Evolutionary conservation across 2,329 filamentous ascomycete genomes (phyloP).

Genomic region (Colletotrichum orchidophilum): DNA sequence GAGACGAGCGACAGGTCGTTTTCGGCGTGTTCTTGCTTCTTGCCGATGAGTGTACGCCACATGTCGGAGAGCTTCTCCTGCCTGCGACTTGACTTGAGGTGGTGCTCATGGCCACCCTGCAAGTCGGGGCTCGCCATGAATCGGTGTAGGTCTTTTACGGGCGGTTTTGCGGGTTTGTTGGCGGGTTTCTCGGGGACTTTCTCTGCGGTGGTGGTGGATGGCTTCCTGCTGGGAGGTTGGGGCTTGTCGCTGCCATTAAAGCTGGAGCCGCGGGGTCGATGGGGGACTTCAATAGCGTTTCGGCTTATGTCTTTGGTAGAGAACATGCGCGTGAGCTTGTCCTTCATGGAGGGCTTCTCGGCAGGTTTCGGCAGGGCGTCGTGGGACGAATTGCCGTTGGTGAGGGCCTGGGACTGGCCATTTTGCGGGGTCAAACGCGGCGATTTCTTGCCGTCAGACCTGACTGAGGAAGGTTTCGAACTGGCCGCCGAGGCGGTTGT

Average conservation of each 20-base stretch:
- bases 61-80: constrained; percentile 96
- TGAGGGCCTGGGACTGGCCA: constrained; percentile 39
- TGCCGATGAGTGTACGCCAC: constrained; percentile 86
- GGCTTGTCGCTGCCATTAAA: constrained; percentile 46
- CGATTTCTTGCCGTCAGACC: constrained; percentile 53
- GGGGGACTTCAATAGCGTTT: constrained; percentile 45
- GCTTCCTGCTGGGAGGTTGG: constrained; percentile 47
- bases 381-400: constrained; percentile 36
- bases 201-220: constrained; percentile 40
- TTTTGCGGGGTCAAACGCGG: constrained; percentile 51
- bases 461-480: constrained; percentile 60
- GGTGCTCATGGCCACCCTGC: constrained; percentile 83
- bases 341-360: constrained; percentile 71
- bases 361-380: constrained; percentile 46
- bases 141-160: constrained; percentile 53
- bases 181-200: constrained; percentile 42
- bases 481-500: constrained; percentile 48
- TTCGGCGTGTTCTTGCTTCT: constrained; percentile 78
- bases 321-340: constrained; percentile 73
- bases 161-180: constrained; percentile 46
- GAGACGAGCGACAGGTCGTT: constrained; percentile 92
- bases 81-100: constrained; percentile 86
- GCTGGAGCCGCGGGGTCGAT: constrained; percentile 48
- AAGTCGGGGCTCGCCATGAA: constrained; percentile 60
- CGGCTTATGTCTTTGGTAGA: constrained; percentile 62